These are phyloP conservation scores for Bryopsis sp. DNA, from an alignment of 139 green algal species.

Conservation along the genomic window DNA sequence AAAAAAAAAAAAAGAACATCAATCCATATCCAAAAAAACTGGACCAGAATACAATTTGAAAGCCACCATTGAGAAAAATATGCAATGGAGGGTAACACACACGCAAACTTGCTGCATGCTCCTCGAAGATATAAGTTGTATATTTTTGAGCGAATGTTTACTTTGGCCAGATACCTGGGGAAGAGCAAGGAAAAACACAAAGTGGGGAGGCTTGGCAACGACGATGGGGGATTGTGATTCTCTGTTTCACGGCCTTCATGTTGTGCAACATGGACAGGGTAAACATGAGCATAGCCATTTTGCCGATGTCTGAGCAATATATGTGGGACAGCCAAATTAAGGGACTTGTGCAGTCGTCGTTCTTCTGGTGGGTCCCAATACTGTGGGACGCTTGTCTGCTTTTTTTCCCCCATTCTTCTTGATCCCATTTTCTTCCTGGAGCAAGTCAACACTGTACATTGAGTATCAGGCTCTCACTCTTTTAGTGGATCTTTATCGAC, in stretches of 20 bases:
- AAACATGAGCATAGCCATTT: slow-evolving; percentile 96
- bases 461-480: background rate
- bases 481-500: background rate
- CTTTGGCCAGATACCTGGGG: no score
- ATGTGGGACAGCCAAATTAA: slow-evolving; percentile 74
- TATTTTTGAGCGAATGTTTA: no score
- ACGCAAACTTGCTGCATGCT: no score
- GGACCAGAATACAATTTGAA: no score
- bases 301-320: slow-evolving; percentile 86
- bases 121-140: no score
- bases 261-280: slow-evolving; percentile 92
- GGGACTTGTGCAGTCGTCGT: slow-evolving; percentile 92
- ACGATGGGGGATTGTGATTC: slow-evolving; percentile 69
- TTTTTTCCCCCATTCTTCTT: background rate
- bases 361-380: slow-evolving; percentile 80
- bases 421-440: background rate
- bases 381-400: background rate
- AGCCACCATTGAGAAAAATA: no score
- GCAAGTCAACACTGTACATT: background rate
- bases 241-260: slow-evolving; percentile 91
- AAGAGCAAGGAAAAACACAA: no score
- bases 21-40: no score
- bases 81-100: no score
- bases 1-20: no score
- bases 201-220: slow-evolving; percentile 41